Evolutionary conservation across 2,329 filamentous ascomycete species (phyloP).

Genomic region (Pseudogymnoascus sp.): DNA sequence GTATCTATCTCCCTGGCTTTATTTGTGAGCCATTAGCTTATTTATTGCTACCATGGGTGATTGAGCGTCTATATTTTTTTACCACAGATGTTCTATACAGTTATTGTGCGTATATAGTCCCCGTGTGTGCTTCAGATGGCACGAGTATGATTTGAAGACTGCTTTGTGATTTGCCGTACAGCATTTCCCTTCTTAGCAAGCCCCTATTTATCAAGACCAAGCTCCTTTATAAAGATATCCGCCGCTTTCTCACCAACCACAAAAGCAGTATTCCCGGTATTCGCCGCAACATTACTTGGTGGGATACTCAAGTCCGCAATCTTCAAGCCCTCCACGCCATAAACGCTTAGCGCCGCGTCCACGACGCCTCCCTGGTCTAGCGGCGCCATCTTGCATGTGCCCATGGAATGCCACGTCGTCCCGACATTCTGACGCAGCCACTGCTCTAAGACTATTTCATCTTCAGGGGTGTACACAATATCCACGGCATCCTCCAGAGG

Average conservation of each 20-base stretch:
- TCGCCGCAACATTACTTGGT: slow-evolving; percentile 35
- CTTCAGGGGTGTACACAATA: slow-evolving; percentile 31
- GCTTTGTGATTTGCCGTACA: too few species aligned
- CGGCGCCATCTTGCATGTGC: slow-evolving; percentile 35
- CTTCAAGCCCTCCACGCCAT: slow-evolving; percentile 35
- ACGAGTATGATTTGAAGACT: too few species aligned
- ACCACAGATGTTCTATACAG: too few species aligned
- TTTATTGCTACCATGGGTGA: too few species aligned
- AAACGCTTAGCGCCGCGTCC: slow-evolving; percentile 33
- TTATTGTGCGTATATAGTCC: too few species aligned
- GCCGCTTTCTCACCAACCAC: slow-evolving; percentile 36
- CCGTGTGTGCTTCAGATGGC: too few species aligned
- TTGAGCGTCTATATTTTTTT: too few species aligned
- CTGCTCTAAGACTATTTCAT: slow-evolving; percentile 34
- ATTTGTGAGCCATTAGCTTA: too few species aligned
- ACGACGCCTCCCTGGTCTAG: slow-evolving; percentile 33
- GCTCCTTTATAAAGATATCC: slow-evolving; percentile 21
- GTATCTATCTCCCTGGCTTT: too few species aligned
- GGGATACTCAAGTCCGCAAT: slow-evolving; percentile 35
- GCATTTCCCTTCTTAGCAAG: too few species aligned
- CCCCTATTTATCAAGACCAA: too few species aligned
- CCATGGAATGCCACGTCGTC: slow-evolving; percentile 36
- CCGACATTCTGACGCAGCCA: slow-evolving; percentile 35
- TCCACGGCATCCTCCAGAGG: slow-evolving; percentile 27
- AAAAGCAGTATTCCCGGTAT: slow-evolving; percentile 40